These are phyloP conservation scores for Otatea glauca DNA, from an alignment of 176 grass and related monocot genomes.

Conservation along the genomic window DNA sequence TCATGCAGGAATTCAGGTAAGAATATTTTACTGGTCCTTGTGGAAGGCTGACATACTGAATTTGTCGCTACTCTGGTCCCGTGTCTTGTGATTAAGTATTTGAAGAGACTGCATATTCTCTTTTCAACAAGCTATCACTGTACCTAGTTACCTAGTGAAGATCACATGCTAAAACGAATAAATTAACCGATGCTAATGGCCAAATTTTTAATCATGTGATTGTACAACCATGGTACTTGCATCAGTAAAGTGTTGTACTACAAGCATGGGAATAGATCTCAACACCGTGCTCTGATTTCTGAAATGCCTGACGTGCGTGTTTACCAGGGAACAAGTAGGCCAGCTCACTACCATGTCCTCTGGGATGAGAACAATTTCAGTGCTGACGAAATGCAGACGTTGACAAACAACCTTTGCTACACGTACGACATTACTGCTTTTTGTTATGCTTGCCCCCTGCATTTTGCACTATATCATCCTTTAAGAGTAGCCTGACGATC, in stretches of 20 bases:
- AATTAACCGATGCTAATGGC: slow-evolving; percentile 18
- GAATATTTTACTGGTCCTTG: slow-evolving; percentile 31
- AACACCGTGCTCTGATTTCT: slow-evolving; percentile 24
- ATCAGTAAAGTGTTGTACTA: slow-evolving; percentile 23
- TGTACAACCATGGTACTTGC: slow-evolving; percentile 35
- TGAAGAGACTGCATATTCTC: slow-evolving; percentile 33
- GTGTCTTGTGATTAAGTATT: slow-evolving; percentile 22
- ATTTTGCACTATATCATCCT: not conserved
- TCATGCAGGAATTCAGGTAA: slow-evolving; percentile 99
- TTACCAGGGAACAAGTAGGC: slow-evolving; percentile 76
- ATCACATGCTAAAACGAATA: slow-evolving; percentile 34
- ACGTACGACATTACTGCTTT: slow-evolving; percentile 59
- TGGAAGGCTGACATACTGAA: slow-evolving; percentile 35
- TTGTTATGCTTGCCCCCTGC: slow-evolving; percentile 24
- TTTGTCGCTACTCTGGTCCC: slow-evolving; percentile 43
- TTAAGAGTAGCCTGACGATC: slow-evolving; percentile 21
- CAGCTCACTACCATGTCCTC: slow-evolving; percentile 86
- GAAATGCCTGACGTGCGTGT: slow-evolving; percentile 51
- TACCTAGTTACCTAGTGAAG: slow-evolving; percentile 25
- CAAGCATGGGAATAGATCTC: slow-evolving; percentile 38
- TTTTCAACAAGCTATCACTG: slow-evolving; percentile 42
- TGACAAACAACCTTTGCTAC: slow-evolving; percentile 99
- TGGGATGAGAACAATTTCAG: slow-evolving; percentile 87
- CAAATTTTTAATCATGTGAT: slow-evolving; percentile 46
- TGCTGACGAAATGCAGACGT: slow-evolving; percentile 90